Evolutionary conservation across 192 early-diverging fungal species (phyloP), one percentile per base, ranked within the genome.

Genomic region (Helicostylum pulchrum): DNA sequence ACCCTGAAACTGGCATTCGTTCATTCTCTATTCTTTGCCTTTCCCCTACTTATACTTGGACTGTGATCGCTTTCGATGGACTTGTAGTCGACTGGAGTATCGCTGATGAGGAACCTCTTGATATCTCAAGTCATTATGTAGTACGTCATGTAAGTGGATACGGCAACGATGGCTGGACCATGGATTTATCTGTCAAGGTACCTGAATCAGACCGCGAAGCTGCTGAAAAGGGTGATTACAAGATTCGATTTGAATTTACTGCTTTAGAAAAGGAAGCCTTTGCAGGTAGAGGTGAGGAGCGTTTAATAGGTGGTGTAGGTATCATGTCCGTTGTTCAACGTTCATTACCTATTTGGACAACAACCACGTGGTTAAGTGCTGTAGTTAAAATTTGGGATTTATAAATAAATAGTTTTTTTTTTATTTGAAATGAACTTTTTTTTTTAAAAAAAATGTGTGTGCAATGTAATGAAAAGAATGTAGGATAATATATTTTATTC

Each of bases 21-120:
- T 76, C 71, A 11, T 66, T 90, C 26, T 58, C 75, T 2, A 49
- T 87, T 12, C 34, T 76, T 7, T 79, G 76, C 45, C 55, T 71
- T 10, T 70, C 77, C 21, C 75, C 78, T 2, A 62, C 74, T 23
- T 85, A 82, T 53, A 80, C 82, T 43, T 88, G 85, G 85, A 87
- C 84, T 0, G 84, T 88, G 7, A 72, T 86, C 11, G 64, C 74
- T 0, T 91, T 91, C 71, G 69, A 82, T 53, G 89, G 82, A 0
- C 71, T 79, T 30, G 77, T 91, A 2, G 49, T 80, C 4, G 67
- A 68, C 8, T 90, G 89, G 89, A 82, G 77, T 19, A 76, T 83
- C 49, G 34, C 64, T 0, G 65, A 76, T 19, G 60, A 62, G 17
- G 55, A 76, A 5, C 81, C 81, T 2, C 54, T 75, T 23, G 47